phyloP scores from a whole-genome alignment of 1,284 basidiomycete genomes.

The Ceratobasidium sp. region DNA sequence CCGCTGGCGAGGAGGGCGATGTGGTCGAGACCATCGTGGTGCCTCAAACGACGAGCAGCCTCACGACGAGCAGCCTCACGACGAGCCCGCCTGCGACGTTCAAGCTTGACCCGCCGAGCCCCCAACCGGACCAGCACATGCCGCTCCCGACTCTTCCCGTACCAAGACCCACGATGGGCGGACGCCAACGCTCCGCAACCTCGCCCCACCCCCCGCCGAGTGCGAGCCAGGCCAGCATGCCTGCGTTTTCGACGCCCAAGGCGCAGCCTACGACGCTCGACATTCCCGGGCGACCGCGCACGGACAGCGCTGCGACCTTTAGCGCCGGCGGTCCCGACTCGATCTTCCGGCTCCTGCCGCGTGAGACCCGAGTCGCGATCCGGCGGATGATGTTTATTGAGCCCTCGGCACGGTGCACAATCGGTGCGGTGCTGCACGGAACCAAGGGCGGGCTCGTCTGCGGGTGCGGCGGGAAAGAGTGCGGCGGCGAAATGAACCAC shows the following conservation, averaged over 20 bases:
- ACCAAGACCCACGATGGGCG: conserved; percentile 28
- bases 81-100: conserved; percentile 27
- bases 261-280: conserved; percentile 50
- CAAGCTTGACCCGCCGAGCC: conserved; percentile 30
- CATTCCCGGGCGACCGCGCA: conserved; percentile 52
- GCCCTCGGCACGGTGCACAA: conserved; percentile 87
- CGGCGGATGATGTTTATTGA: conserved; percentile 96
- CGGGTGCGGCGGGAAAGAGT: conserved; percentile 67
- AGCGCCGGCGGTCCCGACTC: conserved; percentile 90
- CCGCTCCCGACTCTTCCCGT: conserved; percentile 38
- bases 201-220: conserved; percentile 35
- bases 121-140: conserved; percentile 41
- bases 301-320: conserved; percentile 70
- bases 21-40: conserved; percentile 38
- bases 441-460: conserved; percentile 81
- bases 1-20: neutral
- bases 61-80: too few relatives aligned
- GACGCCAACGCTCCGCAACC: conserved; percentile 38
- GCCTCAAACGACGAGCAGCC: conserved; percentile 11
- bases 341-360: conserved; percentile 95
- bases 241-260: conserved; percentile 47
- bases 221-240: conserved; percentile 36
- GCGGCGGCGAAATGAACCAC: conserved; percentile 57
- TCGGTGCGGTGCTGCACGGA: conserved; percentile 92
- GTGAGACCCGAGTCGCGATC: conserved; percentile 88